Percentiles rank a stretch among this genome's conserved stretches.
phyloP scores from a whole-genome alignment of 108 stramenopile species.

The Skeletonema tropicum region DNA sequence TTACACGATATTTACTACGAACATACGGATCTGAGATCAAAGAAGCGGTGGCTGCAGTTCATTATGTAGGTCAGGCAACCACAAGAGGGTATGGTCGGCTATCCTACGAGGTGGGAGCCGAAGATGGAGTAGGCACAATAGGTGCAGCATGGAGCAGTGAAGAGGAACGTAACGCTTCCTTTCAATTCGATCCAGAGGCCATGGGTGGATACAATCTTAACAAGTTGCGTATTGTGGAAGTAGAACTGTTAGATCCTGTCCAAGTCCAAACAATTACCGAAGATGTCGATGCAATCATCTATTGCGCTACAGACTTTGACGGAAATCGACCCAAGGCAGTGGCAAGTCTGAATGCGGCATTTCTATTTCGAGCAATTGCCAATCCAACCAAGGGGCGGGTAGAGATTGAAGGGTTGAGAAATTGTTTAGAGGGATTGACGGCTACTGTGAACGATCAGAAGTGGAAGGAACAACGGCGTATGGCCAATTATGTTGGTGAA shows the following conservation, averaged over 20 bases:
- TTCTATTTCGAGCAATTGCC: conserved; percentile 83
- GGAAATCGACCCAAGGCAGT: conserved; percentile 77
- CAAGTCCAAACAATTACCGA: conserved; percentile 75
- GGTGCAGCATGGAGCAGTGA: conserved; percentile 73
- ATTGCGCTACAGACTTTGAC: conserved; percentile 86
- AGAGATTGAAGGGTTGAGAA: conserved; percentile 82
- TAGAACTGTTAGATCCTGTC: conserved; percentile 79
- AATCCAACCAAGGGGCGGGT: conserved; percentile 82
- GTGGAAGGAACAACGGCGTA: conserved; percentile 22
- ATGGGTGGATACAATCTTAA: conserved; percentile 85
- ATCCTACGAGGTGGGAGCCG: conserved; percentile 86
- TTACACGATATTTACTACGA: conserved; percentile 74
- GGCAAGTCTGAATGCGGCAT: conserved; percentile 70
- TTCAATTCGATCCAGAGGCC: conserved; percentile 55
- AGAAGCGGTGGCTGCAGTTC: conserved; percentile 82
- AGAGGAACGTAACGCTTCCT: conserved; percentile 66
- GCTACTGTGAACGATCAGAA: conserved; percentile 35
- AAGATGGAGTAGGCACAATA: conserved; percentile 72
- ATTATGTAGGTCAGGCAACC: conserved; percentile 72
- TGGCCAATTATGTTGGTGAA: neutral
- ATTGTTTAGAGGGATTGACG: conserved; percentile 65
- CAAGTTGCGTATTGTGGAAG: conserved; percentile 77
- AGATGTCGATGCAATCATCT: conserved; percentile 76
- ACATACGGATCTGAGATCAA: conserved; percentile 58
- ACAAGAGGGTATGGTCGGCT: conserved; percentile 80